Base-by-base conservation (phyloP, 1,284 basidiomycete species). In the Ganoderma resinaceum region DNA sequence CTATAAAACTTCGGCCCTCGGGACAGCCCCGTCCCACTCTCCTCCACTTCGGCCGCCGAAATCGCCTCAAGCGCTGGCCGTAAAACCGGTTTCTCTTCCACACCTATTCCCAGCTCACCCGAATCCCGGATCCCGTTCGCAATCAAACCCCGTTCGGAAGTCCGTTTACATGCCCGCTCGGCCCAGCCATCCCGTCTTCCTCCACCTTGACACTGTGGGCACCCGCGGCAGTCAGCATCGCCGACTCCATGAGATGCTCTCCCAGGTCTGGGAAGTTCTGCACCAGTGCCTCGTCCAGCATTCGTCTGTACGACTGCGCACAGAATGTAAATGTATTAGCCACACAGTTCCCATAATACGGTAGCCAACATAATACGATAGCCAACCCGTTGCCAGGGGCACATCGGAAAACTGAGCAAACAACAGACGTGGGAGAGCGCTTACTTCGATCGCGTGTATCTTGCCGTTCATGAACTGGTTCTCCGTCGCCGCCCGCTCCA, bases 381-480 rank as follows among this genome's bases (percentile, higher is more conserved):
- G 38, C 42, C 29, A 3, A 26, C 8, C 33, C 37, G 46, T 46
- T 43, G 23, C 38, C 33, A 59, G 49, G 37, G 20, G 31, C 46
- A 23, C 46, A 8, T 7, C 12, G 46, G n/a, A n/a, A 8, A 11
- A 26, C 23, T 52, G 7, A 29, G 40, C 29, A 40, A 60, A 14
- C 3, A 52, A 31, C 31, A 38, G 23, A 5, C 11, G 14, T 52
- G 11, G 37, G 61, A 31, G 29, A n/a, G 7, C 20, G 80, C 86
- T 75, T 73, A 94, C 93, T 63, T 88, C 84, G 37, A 95, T 85
- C 3, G 92, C 92, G 57, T 87, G 84, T 57, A 95, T 90, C 76
- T 95, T 95, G n/a, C 92, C 94, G 77, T 95, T 94, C 87, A 95
- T 93, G 75, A 94, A 95, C 78, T 94, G 92, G 77, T 95, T 95